Evolutionary conservation across 345 rosid genomes (phyloP), one percentile per base, ranked within the genome.

Genomic region (Combretum micranthum): DNA sequence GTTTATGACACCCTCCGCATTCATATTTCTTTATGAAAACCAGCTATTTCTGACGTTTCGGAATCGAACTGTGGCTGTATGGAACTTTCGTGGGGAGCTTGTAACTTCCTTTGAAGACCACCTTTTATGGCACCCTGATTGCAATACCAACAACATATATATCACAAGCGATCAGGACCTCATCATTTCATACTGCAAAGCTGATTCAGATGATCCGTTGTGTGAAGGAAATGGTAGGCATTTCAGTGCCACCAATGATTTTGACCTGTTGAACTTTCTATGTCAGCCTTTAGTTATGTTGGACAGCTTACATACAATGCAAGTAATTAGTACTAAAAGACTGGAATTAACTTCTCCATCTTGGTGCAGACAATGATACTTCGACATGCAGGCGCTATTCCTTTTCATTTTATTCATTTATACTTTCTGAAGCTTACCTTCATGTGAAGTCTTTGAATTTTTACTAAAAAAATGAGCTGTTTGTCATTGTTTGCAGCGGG

Each of bases 161-260:
- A 79, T 83, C 52, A 83, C 94, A 52, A 86, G 87, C 26, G 85
- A 86, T 63, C 85, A 81, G 60, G 87, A 86, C 74, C 78, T 82
- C 22, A 85, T 85, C 39, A 83, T 85, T 56, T 85, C 88, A 42
- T 83, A 80, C 69, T 83, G 88, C 83, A 85, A 85, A 68, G 84
- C 86, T 52, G 85, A 82, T 52, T 74, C 84, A 13, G 81, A 76
- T 10, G 84, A 71, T 52, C 75, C 71, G 13, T 69, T 71, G 72
- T 59, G 73, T 0, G 84, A 78, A 76, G 88, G 84, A 66, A 80
- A 73, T 45, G 86, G 93, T 85, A 75, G 64, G 22, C 55, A 32
- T 20, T 16, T 39, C 20, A 14, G 15, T 59, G 15, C 52, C 20
- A 0, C 13, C n/a, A 12, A 17, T 17, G 22, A 17, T 15, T 49